These are phyloP conservation scores for Dendrostoma leiphaemia DNA, from an alignment of 2,329 filamentous ascomycete species.

Conservation along the genomic window DNA sequence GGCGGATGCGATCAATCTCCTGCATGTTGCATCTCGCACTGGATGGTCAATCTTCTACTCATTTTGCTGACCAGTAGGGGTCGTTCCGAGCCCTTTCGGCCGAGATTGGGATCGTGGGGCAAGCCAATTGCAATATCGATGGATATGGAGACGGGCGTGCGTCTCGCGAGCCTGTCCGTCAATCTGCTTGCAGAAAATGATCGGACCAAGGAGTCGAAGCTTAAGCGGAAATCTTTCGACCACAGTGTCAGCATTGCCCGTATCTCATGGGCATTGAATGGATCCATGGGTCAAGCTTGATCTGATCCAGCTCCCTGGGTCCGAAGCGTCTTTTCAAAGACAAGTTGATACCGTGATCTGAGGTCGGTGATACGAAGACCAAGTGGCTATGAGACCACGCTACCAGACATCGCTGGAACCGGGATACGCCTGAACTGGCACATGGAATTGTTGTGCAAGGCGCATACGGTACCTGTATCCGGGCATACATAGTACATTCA, in stretches of 20 bases:
- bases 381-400: neutral
- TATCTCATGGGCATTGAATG: neutral
- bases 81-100: neutral
- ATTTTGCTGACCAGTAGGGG: no score
- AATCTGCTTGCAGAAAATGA: neutral
- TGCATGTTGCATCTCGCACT: neutral
- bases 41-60: neutral
- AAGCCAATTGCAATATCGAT: no score
- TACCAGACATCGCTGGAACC: neutral
- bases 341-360: neutral
- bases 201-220: neutral
- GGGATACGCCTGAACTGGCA: neutral
- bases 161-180: neutral
- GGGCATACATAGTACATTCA: neutral
- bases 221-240: neutral
- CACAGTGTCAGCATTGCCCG: neutral
- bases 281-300: neutral
- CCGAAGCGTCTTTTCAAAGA: neutral
- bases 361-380: neutral
- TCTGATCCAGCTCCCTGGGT: neutral
- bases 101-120: no score
- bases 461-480: neutral
- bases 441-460: neutral
- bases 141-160: neutral
- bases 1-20: neutral